These are phyloP conservation scores for Pseudonitzschia multiseries DNA, from an alignment of 108 stramenopile species.

Conservation along the genomic window DNA sequence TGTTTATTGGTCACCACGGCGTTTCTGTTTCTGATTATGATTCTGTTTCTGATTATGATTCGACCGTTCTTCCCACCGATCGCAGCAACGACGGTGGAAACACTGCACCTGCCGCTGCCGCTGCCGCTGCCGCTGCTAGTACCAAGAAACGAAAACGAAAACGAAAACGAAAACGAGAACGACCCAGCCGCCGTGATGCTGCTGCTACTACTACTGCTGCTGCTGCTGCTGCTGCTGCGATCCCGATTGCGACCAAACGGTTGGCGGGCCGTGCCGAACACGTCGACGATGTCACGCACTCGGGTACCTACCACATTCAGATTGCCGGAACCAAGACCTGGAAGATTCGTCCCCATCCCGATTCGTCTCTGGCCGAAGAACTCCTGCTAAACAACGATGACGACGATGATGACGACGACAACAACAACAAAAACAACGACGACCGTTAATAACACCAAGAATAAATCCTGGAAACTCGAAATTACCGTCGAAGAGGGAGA, in stretches of 20 bases:
- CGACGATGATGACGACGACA: background rate
- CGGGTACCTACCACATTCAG: conserved; percentile 29
- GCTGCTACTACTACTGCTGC: too few relatives aligned
- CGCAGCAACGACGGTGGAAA: too few relatives aligned
- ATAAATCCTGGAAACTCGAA: background rate
- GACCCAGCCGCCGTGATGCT: too few relatives aligned
- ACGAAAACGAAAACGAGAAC: background rate
- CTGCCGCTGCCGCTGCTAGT: background rate
- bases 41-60: too few relatives aligned
- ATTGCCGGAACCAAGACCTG: conserved; percentile 27
- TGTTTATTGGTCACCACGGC: background rate
- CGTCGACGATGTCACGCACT: conserved; percentile 30
- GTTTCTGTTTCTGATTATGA: background rate
- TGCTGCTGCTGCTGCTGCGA: background rate
- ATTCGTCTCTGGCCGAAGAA: background rate
- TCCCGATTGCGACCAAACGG: too few relatives aligned
- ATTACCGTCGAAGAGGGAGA: conserved; percentile 29
- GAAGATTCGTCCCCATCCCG: conserved; percentile 22
- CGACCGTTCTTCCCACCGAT: too few relatives aligned
- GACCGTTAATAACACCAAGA: background rate
- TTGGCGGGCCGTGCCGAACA: conserved; percentile 27
- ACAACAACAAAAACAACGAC: background rate
- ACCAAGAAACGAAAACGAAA: background rate
- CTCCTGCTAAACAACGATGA: background rate
- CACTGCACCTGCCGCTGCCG: background rate